These are phyloP conservation scores for Pseudohyphozyma bogoriensis DNA, from an alignment of 768 basidiomycete genomes.

Conservation along the genomic window DNA sequence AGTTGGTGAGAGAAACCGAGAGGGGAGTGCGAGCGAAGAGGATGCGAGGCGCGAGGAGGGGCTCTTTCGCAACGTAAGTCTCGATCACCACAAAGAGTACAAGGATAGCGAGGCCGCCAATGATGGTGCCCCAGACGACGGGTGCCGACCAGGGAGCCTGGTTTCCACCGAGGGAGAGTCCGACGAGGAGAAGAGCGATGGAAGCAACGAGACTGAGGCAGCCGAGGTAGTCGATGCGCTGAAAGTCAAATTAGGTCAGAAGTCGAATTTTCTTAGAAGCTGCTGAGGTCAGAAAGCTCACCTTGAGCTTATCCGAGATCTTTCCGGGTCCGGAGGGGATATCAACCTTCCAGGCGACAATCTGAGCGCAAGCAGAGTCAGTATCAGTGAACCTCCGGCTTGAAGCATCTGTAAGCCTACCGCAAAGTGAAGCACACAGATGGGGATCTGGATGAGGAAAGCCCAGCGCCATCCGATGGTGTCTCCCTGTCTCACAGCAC, in stretches of 20 bases:
- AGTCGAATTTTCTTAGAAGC: too few species aligned
- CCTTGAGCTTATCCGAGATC: too few species aligned
- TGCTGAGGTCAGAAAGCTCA: too few species aligned
- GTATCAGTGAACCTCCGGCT: too few species aligned
- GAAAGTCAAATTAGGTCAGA: too few species aligned
- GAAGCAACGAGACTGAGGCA: slow-evolving; percentile 50
- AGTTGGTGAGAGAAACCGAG: slow-evolving; percentile 16
- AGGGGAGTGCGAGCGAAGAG: slow-evolving; percentile 25
- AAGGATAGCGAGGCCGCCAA: slow-evolving; percentile 11
- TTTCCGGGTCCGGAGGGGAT: too few species aligned
- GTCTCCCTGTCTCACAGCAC: too few species aligned
- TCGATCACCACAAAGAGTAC: slow-evolving; percentile 24
- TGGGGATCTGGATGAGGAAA: slow-evolving; percentile 42
- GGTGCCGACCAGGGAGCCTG: slow-evolving; percentile 21
- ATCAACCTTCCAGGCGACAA: slow-evolving; percentile 50
- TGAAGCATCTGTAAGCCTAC: too few species aligned
- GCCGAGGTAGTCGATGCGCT: slow-evolving; percentile 55
- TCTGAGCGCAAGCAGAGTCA: too few species aligned
- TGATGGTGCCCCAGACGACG: slow-evolving; percentile 22
- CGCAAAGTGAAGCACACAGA: slow-evolving; percentile 49
- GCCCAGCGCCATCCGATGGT: slow-evolving; percentile 57
- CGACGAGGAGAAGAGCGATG: slow-evolving; percentile 51
- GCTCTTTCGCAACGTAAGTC: slow-evolving; percentile 23
- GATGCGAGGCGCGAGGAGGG: slow-evolving; percentile 24
- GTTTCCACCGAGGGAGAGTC: slow-evolving; percentile 47